Percentiles rank a stretch among this genome's conserved stretches.
Conservation (phyloP, 805 yeast species). For the Priceomyces medius region DNA sequence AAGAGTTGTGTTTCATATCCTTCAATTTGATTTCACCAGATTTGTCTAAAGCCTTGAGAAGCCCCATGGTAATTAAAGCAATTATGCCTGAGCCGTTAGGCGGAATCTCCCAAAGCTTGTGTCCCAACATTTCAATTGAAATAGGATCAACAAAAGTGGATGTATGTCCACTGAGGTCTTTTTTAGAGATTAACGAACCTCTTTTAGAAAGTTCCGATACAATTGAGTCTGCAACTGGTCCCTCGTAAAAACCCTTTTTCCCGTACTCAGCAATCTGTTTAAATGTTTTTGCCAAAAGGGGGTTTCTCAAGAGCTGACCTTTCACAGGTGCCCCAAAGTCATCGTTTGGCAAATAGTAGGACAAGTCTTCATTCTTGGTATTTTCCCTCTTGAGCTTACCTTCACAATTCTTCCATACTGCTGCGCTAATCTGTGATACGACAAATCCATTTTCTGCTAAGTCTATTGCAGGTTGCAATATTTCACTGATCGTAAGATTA, state of each 20-base stretch:
- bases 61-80: slow-evolving; percentile 68
- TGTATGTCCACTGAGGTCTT: slow-evolving; percentile 57
- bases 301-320: slow-evolving; percentile 59
- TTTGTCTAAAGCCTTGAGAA: slow-evolving; percentile 54
- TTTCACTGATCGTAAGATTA: slow-evolving; percentile 54
- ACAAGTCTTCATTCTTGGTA: slow-evolving; percentile 24
- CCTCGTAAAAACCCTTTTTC: slow-evolving; percentile 66
- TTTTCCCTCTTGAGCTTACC: slow-evolving; percentile 38
- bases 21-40: slow-evolving; percentile 41
- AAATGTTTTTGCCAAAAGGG: slow-evolving; percentile 52
- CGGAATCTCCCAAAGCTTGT: slow-evolving; percentile 74
- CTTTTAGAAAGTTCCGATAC: slow-evolving; percentile 49
- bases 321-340: slow-evolving; percentile 43
- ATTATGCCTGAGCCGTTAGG: slow-evolving; percentile 84
- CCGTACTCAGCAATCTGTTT: slow-evolving; percentile 55
- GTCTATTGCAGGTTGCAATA: slow-evolving; percentile 63
- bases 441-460: slow-evolving; percentile 69
- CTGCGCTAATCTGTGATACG: slow-evolving; percentile 58
- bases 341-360: slow-evolving; percentile 37
- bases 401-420: slow-evolving; percentile 45
- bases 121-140: slow-evolving; percentile 47
- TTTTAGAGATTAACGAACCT: slow-evolving; percentile 55
- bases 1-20: slow-evolving; percentile 58
- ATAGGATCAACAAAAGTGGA: slow-evolving; percentile 70
- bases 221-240: slow-evolving; percentile 66